Conservation (phyloP, 257 asterid genomes). For the Orobanche coerulescens region DNA sequence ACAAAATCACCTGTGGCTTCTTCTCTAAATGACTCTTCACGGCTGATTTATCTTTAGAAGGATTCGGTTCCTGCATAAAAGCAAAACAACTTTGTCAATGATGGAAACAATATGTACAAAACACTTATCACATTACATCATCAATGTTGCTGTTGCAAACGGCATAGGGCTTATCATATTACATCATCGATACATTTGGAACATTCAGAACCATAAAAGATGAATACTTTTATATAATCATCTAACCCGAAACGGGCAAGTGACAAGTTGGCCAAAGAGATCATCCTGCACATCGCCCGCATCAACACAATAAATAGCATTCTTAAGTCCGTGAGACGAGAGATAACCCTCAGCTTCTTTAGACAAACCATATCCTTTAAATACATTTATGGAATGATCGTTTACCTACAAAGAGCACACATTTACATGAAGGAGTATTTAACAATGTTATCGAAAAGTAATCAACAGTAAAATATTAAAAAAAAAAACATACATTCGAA, state of each 20-base stretch:
- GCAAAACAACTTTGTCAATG: slow-evolving; percentile 11
- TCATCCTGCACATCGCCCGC: slow-evolving; percentile 53
- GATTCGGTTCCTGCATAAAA: slow-evolving; percentile 68
- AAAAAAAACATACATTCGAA: neutral
- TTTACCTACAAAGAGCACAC: slow-evolving; percentile 38
- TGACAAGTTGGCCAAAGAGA: slow-evolving; percentile 68
- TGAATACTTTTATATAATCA: slow-evolving; percentile 29
- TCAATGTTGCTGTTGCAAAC: neutral
- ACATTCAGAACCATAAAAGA: neutral
- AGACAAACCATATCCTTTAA: slow-evolving; percentile 69
- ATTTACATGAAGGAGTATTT: slow-evolving; percentile 5
- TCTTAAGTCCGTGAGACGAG: slow-evolving; percentile 72
- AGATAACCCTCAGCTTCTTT: slow-evolving; percentile 75
- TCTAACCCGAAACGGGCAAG: slow-evolving; percentile 85
- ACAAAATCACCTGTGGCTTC: slow-evolving; percentile 48
- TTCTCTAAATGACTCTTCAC: slow-evolving; percentile 44
- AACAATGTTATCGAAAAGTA: neutral
- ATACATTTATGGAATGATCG: slow-evolving; percentile 59
- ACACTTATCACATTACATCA: neutral
- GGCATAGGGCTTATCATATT: neutral
- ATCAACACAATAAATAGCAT: slow-evolving; percentile 60
- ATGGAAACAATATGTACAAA: neutral
- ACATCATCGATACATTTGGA: neutral
- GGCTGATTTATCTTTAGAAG: slow-evolving; percentile 55
- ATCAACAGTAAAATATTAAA: neutral